Conservation (phyloP, 208 protist species). For the Giardia muris region DNA sequence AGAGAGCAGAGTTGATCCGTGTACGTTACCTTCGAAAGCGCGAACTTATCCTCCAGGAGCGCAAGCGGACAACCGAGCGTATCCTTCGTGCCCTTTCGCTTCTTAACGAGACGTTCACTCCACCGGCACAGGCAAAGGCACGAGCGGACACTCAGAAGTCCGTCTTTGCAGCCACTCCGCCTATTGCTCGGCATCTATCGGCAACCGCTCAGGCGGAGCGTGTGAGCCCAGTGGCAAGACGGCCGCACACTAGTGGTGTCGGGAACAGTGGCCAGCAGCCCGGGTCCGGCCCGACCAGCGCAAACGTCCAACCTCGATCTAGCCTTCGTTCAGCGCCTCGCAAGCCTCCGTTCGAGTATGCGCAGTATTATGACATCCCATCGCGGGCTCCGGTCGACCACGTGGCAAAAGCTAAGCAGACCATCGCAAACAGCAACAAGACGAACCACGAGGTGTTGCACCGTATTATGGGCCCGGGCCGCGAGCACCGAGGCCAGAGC, state of each 20-base stretch:
- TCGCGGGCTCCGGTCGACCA: neutral
- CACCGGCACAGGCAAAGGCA: too few relatives aligned
- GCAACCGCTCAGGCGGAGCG: neutral
- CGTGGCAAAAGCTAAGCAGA: neutral
- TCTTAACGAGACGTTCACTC: neutral
- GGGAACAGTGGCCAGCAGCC: neutral
- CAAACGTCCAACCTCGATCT: neutral
- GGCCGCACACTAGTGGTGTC: neutral
- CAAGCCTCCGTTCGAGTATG: neutral
- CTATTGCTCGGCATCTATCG: neutral
- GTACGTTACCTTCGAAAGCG: neutral
- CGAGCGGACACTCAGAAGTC: neutral
- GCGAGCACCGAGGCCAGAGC: neutral
- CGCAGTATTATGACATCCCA: neutral
- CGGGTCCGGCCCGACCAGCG: neutral
- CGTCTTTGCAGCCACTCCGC: neutral
- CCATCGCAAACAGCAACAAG: neutral
- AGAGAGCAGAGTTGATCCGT: neutral
- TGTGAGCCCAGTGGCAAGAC: neutral
- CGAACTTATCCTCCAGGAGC: conserved; percentile 19
- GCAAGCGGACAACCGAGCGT: conserved; percentile 18
- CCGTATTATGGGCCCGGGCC: neutral
- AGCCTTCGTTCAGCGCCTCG: neutral
- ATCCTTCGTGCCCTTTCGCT: neutral
- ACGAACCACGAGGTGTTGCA: neutral